Conservation (phyloP, 805 yeast genomes). For the Candida ascalaphidarum region DNA sequence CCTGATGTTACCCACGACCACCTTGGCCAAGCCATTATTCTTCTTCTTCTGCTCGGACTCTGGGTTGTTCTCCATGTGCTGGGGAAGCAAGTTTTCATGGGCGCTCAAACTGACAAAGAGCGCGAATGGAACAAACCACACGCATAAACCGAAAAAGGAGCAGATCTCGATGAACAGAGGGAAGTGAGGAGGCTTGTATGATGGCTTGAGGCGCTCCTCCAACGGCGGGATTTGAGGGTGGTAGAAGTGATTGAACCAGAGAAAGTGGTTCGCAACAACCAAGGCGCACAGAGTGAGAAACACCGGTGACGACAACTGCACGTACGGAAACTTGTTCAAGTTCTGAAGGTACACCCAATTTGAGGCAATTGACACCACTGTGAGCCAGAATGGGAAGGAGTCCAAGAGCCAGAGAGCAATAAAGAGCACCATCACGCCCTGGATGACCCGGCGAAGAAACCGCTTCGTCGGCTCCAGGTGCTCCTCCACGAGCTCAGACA, state of each 20-base stretch:
- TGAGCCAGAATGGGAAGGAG: slow-evolving; percentile 65
- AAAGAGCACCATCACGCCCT: slow-evolving; percentile 46
- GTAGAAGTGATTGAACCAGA: slow-evolving; percentile 85
- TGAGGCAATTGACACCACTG: slow-evolving; percentile 59
- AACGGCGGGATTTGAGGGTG: slow-evolving; percentile 67
- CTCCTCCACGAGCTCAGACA: slow-evolving; percentile 90
- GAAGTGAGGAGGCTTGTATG: slow-evolving; percentile 54
- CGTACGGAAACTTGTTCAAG: slow-evolving; percentile 75
- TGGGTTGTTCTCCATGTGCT: slow-evolving; percentile 21
- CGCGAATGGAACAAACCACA: slow-evolving; percentile 93
- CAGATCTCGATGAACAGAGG: slow-evolving; percentile 86
- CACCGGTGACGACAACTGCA: slow-evolving; percentile 60
- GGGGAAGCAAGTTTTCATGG: slow-evolving; percentile 80
- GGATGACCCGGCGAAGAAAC: slow-evolving; percentile 55
- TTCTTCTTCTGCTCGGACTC: slow-evolving; percentile 18
- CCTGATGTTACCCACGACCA: slow-evolving; percentile 46
- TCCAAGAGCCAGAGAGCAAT: slow-evolving; percentile 62
- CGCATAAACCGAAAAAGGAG: slow-evolving; percentile 88
- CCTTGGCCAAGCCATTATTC: slow-evolving; percentile 58
- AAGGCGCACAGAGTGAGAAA: slow-evolving; percentile 65
- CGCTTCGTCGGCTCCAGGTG: slow-evolving; percentile 80
- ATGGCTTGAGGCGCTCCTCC: slow-evolving; percentile 46
- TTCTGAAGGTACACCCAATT: slow-evolving; percentile 72
- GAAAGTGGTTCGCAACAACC: slow-evolving; percentile 72
- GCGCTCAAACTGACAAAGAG: slow-evolving; percentile 88